Evolutionary conservation across 768 basidiomycete species (phyloP), one percentile per base, ranked within the genome.

Genomic region (Pleurotus djamor): DNA sequence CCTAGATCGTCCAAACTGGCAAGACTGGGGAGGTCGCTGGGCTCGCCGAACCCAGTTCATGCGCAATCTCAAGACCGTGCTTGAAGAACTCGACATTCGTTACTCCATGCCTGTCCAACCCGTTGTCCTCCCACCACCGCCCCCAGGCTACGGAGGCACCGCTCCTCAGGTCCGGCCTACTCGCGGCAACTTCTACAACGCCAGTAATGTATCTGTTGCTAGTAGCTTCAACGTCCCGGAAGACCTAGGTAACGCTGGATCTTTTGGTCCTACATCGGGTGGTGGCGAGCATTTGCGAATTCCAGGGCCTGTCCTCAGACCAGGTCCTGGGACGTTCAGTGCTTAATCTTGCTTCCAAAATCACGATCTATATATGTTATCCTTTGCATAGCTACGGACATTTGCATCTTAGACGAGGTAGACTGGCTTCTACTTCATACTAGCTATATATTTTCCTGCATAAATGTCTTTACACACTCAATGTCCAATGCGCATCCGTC

Each of bases 11-110:
- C 80, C 86, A 38, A 91, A 91, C 67, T 93, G 91, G 91, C 91
- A 92, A 67, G 89, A 92, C 67, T 93, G 91, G 91, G 90, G 88
- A 50, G 91, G 83, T 16, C 78, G 90, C 59, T 91, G 88, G 90
- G 76, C 75, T 6, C 85, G 90, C 48, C 85, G 91, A 62, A 92
- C 83, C 9, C 76, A 72, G 21, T 89, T 92, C 70, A 92, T 92
- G 91, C 83, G 86, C 41, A 71, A 87, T 64, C 76, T 93, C 49
- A 91, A 89, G 72, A 81, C 74, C 4, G 68, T 86, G 12, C 73
- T 92, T 55, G 90, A 92, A 69, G 89, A 91, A 35, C 82, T 93
- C 51, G 88, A 90, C 65, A 72, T 93, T 58, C 75, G 75, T 34
- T 93, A 92, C 68, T 80, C 77, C 2, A 76, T 88, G 76, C 91